Conservation (phyloP, 164 flowering plant species). For the Magnolia officinalis region DNA sequence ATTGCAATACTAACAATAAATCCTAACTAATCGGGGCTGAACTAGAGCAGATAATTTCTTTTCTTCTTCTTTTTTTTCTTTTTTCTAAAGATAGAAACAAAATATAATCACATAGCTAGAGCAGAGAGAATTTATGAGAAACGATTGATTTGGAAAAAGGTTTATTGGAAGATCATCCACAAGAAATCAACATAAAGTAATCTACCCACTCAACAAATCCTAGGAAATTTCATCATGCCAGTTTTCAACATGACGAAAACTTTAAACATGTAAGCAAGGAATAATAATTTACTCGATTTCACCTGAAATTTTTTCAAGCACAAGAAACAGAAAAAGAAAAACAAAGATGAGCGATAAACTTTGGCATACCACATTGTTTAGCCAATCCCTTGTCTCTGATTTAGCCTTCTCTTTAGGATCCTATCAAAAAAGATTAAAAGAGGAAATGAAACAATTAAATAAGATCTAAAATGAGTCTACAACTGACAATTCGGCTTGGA, state of each 20-base stretch:
- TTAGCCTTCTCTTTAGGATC: conserved; percentile 99
- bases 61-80: no score
- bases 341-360: background rate
- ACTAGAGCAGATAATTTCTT: no score
- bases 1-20: background rate
- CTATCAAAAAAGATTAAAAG: conserved; percentile 30
- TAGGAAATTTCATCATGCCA: background rate
- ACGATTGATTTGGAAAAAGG: no score
- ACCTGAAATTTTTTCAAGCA: background rate
- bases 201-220: no score
- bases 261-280: background rate
- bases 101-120: no score
- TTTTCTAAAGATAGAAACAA: no score
- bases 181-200: no score
- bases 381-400: conserved; percentile 98
- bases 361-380: conserved; percentile 85
- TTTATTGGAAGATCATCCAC: no score
- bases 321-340: background rate
- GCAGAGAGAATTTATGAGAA: no score
- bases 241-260: background rate
- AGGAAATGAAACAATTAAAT: conserved; percentile 4
- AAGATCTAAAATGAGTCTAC: background rate
- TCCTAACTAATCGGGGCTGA: background rate
- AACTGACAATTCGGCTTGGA: background rate
- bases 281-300: background rate